These are phyloP conservation scores for Grammothele lineata DNA, from an alignment of 768 basidiomycete genomes.

Conservation along the genomic window DNA sequence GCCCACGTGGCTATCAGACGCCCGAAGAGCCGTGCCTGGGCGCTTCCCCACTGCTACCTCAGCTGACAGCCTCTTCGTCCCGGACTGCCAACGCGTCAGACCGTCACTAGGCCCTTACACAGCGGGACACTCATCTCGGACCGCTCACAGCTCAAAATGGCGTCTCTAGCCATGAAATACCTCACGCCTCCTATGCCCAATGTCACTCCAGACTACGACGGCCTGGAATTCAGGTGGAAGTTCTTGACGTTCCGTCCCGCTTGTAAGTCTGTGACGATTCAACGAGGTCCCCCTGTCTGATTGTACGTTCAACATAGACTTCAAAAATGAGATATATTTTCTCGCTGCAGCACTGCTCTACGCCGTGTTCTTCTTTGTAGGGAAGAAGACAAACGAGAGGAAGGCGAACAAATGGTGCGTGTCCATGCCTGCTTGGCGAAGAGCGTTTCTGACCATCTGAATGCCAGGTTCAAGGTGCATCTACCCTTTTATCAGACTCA, in stretches of 20 bases:
- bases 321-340: constrained; percentile 62
- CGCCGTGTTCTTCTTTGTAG: constrained; percentile 51
- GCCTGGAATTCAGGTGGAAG: constrained; percentile 70
- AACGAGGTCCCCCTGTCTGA: neutral
- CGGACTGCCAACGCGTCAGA: neutral
- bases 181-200: constrained; percentile 48
- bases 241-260: constrained; percentile 80
- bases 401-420: constrained; percentile 68
- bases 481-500: constrained; percentile 56
- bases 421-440: constrained; percentile 1
- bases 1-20: constrained; percentile 9
- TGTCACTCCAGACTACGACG: constrained; percentile 60
- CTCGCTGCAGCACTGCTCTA: constrained; percentile 53
- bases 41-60: neutral
- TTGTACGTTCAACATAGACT: constrained; percentile 50
- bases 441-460: constrained; percentile 6
- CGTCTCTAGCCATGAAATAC: constrained; percentile 9
- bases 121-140: no score
- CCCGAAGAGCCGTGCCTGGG: constrained; percentile 1
- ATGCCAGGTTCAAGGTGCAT: constrained; percentile 57
- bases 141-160: constrained; percentile 10
- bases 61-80: no score
- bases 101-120: no score
- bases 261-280: constrained; percentile 34
- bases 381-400: constrained; percentile 52